Percentiles rank a stretch among this genome's conserved stretches.
phyloP scores from a whole-genome alignment of 208 protist species.

The Entamoeba moshkovskii region DNA sequence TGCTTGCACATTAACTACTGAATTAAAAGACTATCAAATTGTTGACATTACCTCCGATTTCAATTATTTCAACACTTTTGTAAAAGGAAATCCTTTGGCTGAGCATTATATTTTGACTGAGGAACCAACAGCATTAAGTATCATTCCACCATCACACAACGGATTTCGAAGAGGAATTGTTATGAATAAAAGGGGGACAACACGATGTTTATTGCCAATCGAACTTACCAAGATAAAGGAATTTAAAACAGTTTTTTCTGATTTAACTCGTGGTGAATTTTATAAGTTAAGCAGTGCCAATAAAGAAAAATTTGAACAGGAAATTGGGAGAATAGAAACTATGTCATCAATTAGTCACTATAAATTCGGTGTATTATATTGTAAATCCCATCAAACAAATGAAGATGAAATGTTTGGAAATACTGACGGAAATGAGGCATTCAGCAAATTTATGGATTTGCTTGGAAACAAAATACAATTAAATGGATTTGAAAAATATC shows the following conservation, averaged over 20 bases:
- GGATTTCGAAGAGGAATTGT: not conserved
- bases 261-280: not conserved
- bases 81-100: not conserved
- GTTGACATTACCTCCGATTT: not conserved
- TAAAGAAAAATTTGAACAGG: not conserved
- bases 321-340: not conserved
- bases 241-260: not conserved
- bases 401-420: constrained; percentile 8
- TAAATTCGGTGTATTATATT: constrained; percentile 11
- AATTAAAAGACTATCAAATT: not conserved
- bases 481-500: not conserved
- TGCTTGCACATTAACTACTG: not conserved
- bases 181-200: not conserved
- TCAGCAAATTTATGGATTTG: constrained; percentile 2
- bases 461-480: not conserved
- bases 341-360: not conserved
- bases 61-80: not conserved
- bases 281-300: not conserved
- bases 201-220: not conserved
- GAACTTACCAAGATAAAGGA: not conserved
- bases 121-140: not conserved
- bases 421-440: not conserved
- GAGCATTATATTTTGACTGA: not conserved
- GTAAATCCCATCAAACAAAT: not conserved
- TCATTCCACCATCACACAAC: not conserved